Conservation (phyloP, 306 rosid genomes). For the Vicia villosa region DNA sequence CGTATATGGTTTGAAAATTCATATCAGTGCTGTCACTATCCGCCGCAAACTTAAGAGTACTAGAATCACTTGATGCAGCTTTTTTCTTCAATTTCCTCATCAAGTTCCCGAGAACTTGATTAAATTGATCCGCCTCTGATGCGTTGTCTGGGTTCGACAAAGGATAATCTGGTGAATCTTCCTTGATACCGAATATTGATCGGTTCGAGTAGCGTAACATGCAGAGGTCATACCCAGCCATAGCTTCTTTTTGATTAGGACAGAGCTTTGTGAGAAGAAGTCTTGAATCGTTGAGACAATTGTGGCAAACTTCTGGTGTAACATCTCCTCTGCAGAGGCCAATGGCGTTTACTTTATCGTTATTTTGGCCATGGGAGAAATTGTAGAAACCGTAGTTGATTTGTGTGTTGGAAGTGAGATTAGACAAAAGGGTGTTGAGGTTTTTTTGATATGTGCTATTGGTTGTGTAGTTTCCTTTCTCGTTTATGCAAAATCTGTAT, state of each 20-base stretch:
- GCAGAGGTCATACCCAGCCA: background rate
- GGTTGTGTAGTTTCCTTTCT: background rate
- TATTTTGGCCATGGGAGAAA: background rate
- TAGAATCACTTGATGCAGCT: background rate
- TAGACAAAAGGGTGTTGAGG: background rate
- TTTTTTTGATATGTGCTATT: background rate
- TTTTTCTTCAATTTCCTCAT: background rate
- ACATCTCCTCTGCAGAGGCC: constrained; percentile 26
- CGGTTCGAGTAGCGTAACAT: background rate
- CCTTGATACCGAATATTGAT: background rate
- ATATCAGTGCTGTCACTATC: background rate
- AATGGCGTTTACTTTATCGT: background rate
- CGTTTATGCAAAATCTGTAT: background rate
- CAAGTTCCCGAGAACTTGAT: background rate
- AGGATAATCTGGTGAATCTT: accelerated
- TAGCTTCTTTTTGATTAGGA: background rate
- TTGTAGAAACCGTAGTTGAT: background rate
- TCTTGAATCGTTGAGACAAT: constrained; percentile 38
- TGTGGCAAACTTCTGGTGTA: constrained; percentile 13
- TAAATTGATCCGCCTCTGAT: background rate
- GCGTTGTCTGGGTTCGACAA: background rate
- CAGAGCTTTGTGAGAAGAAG: background rate
- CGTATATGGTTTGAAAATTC: background rate
- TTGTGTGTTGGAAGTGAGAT: background rate
- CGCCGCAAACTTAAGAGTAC: background rate